phyloP scores from a whole-genome alignment of 1,284 basidiomycete species.

The Heterobasidion occidentale region DNA sequence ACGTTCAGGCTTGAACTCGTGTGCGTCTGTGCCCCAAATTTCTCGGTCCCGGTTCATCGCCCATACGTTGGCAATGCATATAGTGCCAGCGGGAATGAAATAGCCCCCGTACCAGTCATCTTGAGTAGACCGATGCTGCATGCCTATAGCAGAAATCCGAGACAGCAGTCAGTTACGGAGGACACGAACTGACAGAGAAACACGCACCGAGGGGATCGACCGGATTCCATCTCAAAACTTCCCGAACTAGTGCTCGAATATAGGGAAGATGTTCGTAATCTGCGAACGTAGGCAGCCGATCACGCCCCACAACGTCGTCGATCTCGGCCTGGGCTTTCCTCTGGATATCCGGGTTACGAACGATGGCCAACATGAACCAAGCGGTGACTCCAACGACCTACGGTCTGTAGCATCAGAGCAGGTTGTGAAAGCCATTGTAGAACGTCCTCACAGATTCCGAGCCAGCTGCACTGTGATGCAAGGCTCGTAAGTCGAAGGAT shows the following conservation, averaged over 20 bases:
- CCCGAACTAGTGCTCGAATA: constrained; percentile 13
- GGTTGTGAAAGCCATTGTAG: too few relatives aligned
- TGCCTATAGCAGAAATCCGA: neutral
- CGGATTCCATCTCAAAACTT: constrained; percentile 12
- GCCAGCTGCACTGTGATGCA: neutral
- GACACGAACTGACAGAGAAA: too few relatives aligned
- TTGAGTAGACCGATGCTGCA: constrained; percentile 10
- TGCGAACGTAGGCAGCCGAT: constrained; percentile 9
- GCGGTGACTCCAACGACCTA: constrained; percentile 1
- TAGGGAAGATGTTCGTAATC: constrained; percentile 11
- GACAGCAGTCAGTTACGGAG: too few relatives aligned
- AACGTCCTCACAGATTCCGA: neutral
- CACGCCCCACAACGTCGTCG: constrained; percentile 11
- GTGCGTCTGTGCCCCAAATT: constrained; percentile 6
- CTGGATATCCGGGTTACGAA: constrained; percentile 10
- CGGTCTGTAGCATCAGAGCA: constrained; percentile 1
- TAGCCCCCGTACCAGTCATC: constrained; percentile 17
- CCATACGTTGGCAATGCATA: constrained; percentile 15
- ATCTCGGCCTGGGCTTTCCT: constrained; percentile 13
- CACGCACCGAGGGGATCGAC: constrained; percentile 6
- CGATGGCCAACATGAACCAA: constrained; percentile 12
- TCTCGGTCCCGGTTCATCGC: constrained; percentile 7
- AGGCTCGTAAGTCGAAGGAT: neutral
- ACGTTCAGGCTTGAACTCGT: constrained; percentile 7
- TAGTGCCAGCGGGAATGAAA: constrained; percentile 17